Base-by-base conservation (phyloP, 1,139 yeast genomes). In the Saccharomyces hybrid region DNA sequence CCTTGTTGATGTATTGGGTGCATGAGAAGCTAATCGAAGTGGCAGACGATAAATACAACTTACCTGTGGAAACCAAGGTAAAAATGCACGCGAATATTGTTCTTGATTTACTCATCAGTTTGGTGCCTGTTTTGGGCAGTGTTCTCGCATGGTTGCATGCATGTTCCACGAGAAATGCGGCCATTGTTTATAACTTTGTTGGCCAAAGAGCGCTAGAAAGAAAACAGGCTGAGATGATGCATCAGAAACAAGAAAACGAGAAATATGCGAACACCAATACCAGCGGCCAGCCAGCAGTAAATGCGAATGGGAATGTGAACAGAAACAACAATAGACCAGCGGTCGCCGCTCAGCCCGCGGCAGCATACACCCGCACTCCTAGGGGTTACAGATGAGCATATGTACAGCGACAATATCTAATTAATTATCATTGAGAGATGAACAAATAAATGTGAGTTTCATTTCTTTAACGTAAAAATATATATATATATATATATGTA, bases 101-200 rank as follows among this genome's bases (percentile, higher is more conserved):
- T 12, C 69, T 88, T 60, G 96, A 90, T 68, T 75, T 90, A 51
- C 62, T 87, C 42, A 80, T 90, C 47, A 78, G 93, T 2, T 73
- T 91, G 47, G 84, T 93, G 0, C 98, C 98, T 0, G 64, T 89
- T 3, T 71, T 90, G 42, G 97, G 98, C 1, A 75, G 83, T 2
- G 71, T 89, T 50, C 79, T 89, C 57, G 75, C 88, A 12, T 91
- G 96, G 90, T 60, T 91, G 69, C 81, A 88, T 68, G 87, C 84
- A 1, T 87, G 96, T 65, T 87, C 95, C n/a, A 87, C 96, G 0
- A 74, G 96, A 63, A 91, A 90, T 69, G 95, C 96, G 0, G 89
- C 90, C 0, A 64, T 88, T 64, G 76, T 88, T 6, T 89, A 83
- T 67, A 77, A 76, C 27, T 75, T 73, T 57, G 66, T 81, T 52